These are phyloP conservation scores for Urostyla sp. DNA, from an alignment of 73 alveolate genomes.

Conservation along the genomic window DNA sequence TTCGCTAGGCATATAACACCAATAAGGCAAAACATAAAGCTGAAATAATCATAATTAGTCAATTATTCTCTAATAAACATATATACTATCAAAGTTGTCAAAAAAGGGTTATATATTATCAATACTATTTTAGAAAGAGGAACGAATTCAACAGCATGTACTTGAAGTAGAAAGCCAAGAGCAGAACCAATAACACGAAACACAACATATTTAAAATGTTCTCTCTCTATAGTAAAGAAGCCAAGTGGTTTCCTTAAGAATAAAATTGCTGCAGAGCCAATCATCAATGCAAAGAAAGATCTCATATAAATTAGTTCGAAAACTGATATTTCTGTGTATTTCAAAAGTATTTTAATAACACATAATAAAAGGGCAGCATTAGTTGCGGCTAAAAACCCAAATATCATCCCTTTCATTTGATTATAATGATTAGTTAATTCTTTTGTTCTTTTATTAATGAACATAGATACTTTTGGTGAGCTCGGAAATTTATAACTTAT, in stretches of 20 bases:
- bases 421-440: constrained; percentile 15
- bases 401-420: constrained; percentile 22
- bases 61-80: constrained; percentile 12
- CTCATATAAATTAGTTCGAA: constrained; percentile 41
- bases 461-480: too few species aligned
- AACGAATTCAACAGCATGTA: constrained; percentile 9
- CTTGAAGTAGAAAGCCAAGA: neutral
- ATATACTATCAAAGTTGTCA: constrained; percentile 28
- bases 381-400: constrained; percentile 44
- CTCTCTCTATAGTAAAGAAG: constrained; percentile 5
- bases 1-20: constrained; percentile 41
- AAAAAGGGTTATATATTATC: constrained; percentile 34
- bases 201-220: constrained; percentile 17
- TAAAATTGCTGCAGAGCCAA: neutral
- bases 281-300: constrained; percentile 19
- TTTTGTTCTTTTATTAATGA: neutral
- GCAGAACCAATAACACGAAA: constrained; percentile 38
- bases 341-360: constrained; percentile 14
- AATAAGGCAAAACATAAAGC: constrained; percentile 18
- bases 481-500: too few species aligned
- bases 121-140: constrained; percentile 48
- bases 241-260: too few species aligned
- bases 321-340: constrained; percentile 18
- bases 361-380: constrained; percentile 12
- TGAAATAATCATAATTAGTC: constrained; percentile 16